phyloP scores from a whole-genome alignment of 108 stramenopile species.

The Aurantiochytrium sp. region DNA sequence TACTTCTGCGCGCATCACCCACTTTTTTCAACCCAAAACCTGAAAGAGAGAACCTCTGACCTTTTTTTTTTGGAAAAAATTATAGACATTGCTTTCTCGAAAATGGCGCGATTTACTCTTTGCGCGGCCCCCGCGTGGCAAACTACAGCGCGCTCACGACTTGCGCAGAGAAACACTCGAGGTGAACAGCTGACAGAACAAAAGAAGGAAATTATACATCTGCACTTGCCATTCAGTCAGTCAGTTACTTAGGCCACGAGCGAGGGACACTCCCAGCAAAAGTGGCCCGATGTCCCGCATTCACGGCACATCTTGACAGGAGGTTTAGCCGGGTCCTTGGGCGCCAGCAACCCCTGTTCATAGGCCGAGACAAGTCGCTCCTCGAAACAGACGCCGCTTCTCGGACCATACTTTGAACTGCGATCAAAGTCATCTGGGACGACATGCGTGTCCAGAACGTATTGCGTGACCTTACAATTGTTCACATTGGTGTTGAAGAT shows the following conservation, averaged over 20 bases:
- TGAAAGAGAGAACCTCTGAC: too few relatives aligned
- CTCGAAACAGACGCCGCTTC: neutral
- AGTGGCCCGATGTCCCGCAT: neutral
- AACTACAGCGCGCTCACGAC: too few relatives aligned
- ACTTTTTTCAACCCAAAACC: too few relatives aligned
- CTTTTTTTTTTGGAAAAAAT: too few relatives aligned
- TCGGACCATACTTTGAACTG: neutral
- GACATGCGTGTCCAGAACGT: neutral
- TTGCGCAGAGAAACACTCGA: too few relatives aligned
- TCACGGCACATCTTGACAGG: neutral
- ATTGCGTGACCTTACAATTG: conserved; percentile 3
- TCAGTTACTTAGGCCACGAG: neutral
- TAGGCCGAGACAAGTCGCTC: neutral
- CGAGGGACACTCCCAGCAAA: neutral
- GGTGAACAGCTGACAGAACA: too few relatives aligned
- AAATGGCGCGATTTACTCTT: too few relatives aligned
- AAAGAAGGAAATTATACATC: too few relatives aligned
- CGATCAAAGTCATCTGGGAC: neutral
- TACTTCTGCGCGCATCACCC: too few relatives aligned
- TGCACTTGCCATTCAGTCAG: too few relatives aligned
- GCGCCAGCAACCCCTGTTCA: neutral
- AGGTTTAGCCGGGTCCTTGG: neutral
- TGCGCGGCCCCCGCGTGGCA: too few relatives aligned
- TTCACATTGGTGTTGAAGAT: neutral
- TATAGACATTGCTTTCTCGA: too few relatives aligned